phyloP scores from a whole-genome alignment of 108 stramenopile species.

The Skeletonema tropicum region DNA sequence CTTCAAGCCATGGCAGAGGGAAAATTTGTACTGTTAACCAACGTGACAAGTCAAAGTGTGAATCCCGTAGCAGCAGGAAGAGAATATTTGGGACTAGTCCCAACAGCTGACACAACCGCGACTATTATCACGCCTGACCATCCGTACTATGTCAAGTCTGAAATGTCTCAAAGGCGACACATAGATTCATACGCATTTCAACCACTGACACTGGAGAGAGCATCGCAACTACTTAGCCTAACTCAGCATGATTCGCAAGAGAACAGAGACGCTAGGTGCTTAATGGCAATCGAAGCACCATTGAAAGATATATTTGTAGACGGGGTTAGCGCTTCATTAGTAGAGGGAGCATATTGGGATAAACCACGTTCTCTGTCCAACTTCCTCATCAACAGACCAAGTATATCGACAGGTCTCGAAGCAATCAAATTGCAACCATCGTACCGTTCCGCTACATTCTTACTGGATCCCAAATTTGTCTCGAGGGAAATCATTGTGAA shows the following conservation, averaged over 20 bases:
- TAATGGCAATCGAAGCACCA: constrained; percentile 41
- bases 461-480: constrained; percentile 29
- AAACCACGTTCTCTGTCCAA: constrained; percentile 23
- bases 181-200: constrained; percentile 24
- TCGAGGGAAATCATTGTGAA: constrained; percentile 31
- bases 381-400: constrained; percentile 35
- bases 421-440: constrained; percentile 22
- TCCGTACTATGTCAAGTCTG: constrained; percentile 30
- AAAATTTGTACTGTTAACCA: constrained; percentile 31
- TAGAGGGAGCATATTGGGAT: constrained; percentile 45
- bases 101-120: constrained; percentile 37
- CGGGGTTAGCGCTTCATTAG: constrained; percentile 28
- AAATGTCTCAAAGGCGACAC: background rate
- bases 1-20: constrained; percentile 44
- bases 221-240: constrained; percentile 32
- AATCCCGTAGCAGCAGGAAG: constrained; percentile 1
- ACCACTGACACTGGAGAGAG: constrained; percentile 21
- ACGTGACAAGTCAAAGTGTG: constrained; percentile 19
- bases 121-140: constrained; percentile 35
- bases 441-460: constrained; percentile 41
- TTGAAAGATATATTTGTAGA: constrained; percentile 43
- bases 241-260: constrained; percentile 30
- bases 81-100: constrained; percentile 36
- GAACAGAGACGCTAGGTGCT: constrained; percentile 10
- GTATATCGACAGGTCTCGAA: constrained; percentile 27